Base-by-base conservation (phyloP, 169 alveolate genomes). In the Cryptosporidium andersoni region DNA sequence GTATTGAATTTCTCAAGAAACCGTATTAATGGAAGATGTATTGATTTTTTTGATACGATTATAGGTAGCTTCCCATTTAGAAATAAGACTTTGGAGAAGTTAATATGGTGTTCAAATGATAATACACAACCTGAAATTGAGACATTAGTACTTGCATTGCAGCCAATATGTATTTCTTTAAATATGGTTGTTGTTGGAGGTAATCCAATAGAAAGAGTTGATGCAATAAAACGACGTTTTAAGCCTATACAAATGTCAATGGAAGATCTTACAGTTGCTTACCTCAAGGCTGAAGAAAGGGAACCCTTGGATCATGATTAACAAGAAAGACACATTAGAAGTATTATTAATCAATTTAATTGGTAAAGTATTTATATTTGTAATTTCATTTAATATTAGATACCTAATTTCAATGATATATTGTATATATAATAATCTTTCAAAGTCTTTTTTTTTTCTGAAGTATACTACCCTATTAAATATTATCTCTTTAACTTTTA, bases 91-190 rank as follows among this genome's bases (percentile, higher is more conserved):
- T 74, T 74, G n/a, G 85, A 74, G 62, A 74, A 66, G 25, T 34
- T 74, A 16, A 45, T 37, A 6, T 74, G 85, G 85, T 74, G 85
- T 39, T 74, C 85, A 40, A 74, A 74, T 36, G 85, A 68, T 3
- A 74, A 74, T 60, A 74, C 85, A 5, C 85, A 58, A 56, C 85
- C 85, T 25, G 85, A 74, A 47, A 74, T 74, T 16, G 85, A 74
- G 4, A 74, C 85, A 5, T 58, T 74, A 1, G 39, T 74, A 12
- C 56, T 74, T 12, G 85, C 68, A 34, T 39, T 74, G 2, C 85
- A 74, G 43, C 85, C 85, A 25, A 47, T 56, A 14, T 74, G 85
- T 39, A 8, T 25, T n/a, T 58, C 42, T 11, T 63, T 74, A 8
- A 34, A 55, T 8, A 74, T 45, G 14, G 85, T 74, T 4, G 40